phyloP scores from a whole-genome alignment of 257 asterid species.

The Solanum virginianum region DNA sequence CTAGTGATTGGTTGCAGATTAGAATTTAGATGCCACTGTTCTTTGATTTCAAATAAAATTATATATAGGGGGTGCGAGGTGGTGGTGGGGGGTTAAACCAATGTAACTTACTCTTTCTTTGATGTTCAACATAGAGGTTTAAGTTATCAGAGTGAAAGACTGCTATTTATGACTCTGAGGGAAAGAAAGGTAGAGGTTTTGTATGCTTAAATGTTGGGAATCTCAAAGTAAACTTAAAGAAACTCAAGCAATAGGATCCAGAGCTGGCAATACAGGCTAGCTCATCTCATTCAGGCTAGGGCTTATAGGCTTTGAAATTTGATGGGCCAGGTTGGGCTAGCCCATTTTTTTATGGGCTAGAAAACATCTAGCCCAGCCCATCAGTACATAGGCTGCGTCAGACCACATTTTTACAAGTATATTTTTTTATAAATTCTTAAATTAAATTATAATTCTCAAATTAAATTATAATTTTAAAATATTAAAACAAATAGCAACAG shows the following conservation, averaged over 20 bases:
- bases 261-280: too few relatives aligned
- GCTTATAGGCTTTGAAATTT: too few relatives aligned
- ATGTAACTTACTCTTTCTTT: not conserved
- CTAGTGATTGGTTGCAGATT: not conserved
- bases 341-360: too few relatives aligned
- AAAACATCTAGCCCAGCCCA: too few relatives aligned
- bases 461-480: too few relatives aligned
- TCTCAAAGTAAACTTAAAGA: not conserved
- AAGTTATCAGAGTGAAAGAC: not conserved
- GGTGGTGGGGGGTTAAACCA: not conserved
- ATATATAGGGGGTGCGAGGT: not conserved
- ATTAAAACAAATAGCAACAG: too few relatives aligned
- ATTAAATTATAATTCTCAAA: too few relatives aligned
- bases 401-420: too few relatives aligned
- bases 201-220: not conserved
- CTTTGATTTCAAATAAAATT: not conserved
- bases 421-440: too few relatives aligned
- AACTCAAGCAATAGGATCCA: not conserved
- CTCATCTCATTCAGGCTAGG: too few relatives aligned
- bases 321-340: too few relatives aligned
- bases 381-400: too few relatives aligned
- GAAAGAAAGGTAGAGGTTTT: not conserved
- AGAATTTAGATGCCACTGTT: not conserved
- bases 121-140: not conserved
- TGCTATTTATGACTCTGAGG: not conserved